These are phyloP conservation scores for Glycine tomentella DNA, from an alignment of 306 rosid genomes.

Conservation along the genomic window DNA sequence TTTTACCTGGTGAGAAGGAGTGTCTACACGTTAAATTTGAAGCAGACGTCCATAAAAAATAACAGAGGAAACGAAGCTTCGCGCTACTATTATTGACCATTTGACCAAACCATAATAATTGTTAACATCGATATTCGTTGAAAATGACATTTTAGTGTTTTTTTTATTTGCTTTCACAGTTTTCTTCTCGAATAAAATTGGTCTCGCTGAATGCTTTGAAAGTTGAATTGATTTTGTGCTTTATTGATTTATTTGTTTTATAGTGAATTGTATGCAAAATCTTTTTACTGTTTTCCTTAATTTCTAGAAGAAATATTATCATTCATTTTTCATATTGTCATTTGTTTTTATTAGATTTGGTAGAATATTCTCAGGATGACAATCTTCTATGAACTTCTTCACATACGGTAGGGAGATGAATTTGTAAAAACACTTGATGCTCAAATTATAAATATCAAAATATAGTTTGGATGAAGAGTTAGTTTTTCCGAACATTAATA, in stretches of 20 bases:
- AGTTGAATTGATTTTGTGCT: neutral
- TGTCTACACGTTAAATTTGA: neutral
- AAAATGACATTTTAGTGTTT: slow-evolving; percentile 9
- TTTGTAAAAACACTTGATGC: too few species aligned
- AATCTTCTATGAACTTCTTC: too few species aligned
- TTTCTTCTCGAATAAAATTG: neutral
- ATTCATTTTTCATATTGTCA: neutral
- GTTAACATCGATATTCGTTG: neutral
- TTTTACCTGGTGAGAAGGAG: neutral
- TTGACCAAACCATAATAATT: slow-evolving; percentile 17
- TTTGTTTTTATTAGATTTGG: neutral
- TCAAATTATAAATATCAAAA: too few species aligned
- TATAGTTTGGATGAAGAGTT: too few species aligned
- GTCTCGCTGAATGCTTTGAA: neutral
- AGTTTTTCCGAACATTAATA: too few species aligned
- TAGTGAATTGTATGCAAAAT: neutral
- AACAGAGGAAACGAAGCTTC: slow-evolving; percentile 2
- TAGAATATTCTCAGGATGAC: too few species aligned
- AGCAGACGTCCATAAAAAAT: neutral
- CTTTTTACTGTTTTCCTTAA: neutral
- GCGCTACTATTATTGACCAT: slow-evolving; percentile 21
- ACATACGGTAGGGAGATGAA: too few species aligned
- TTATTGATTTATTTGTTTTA: neutral
- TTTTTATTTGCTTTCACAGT: neutral
- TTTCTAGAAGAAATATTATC: slow-evolving; percentile 12